A percentile compares a stretch with the other conserved stretches of the same genome.
These are phyloP conservation scores for Urochloa ruziziensis DNA, from an alignment of 176 grass and related monocot genomes.

Conservation along the genomic window DNA sequence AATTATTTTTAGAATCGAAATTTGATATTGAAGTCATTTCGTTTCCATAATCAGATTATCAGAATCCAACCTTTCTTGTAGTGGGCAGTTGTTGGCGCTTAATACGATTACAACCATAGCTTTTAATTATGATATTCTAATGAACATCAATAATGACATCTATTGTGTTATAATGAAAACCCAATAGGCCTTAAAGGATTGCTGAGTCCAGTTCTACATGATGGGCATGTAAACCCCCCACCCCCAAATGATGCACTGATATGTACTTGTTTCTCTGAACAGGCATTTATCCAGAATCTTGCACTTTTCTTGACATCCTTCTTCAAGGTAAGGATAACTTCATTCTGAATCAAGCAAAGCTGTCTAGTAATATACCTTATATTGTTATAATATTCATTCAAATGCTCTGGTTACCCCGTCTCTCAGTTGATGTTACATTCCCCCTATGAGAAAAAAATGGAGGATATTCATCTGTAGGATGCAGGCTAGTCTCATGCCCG, in stretches of 20 bases:
- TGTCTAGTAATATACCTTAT: neutral
- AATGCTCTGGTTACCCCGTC: neutral
- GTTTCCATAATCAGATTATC: neutral
- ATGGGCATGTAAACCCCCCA: neutral
- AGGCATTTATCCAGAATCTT: slow-evolving; percentile 22
- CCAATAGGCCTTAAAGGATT: neutral
- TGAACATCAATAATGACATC: neutral
- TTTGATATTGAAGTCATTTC: neutral
- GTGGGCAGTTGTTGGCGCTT: neutral
- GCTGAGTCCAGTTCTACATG: neutral
- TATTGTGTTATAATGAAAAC: neutral
- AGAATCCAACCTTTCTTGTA: neutral
- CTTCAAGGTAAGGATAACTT: slow-evolving; percentile 1
- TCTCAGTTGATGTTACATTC: neutral
- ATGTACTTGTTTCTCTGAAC: slow-evolving; percentile 4
- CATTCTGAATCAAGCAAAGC: neutral
- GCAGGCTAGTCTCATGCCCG: neutral
- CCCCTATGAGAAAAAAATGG: neutral
- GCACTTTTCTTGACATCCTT: slow-evolving; percentile 11
- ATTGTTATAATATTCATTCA: neutral
- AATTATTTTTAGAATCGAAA: neutral
- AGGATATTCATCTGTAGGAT: neutral
- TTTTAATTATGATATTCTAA: neutral
- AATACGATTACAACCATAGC: neutral
- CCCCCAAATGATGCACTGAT: neutral